Percentiles rank a stretch among this genome's conserved stretches.
Conservation (phyloP, 2,329 filamentous ascomycete species). For the Verticillium nubilum region DNA sequence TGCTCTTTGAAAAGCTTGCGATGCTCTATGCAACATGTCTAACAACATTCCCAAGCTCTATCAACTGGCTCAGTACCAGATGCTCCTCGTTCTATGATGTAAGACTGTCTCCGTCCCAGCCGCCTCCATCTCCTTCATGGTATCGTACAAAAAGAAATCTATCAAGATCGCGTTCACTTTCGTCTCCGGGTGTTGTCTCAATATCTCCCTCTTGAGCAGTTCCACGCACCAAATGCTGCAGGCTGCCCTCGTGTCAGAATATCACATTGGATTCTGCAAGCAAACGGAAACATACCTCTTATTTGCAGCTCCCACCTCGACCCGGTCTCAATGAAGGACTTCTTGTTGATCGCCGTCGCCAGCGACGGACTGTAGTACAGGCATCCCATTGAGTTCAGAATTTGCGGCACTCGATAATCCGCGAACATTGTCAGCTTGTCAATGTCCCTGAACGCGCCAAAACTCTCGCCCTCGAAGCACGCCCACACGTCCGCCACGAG, state of each 20-base stretch:
- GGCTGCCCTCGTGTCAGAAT: conserved; percentile 36
- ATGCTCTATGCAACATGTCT: background rate
- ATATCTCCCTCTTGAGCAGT: conserved; percentile 76
- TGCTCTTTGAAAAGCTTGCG: background rate
- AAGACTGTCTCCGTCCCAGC: conserved; percentile 58
- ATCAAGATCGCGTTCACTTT: conserved; percentile 84
- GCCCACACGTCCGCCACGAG: conserved; percentile 96
- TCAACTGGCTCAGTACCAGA: conserved; percentile 68
- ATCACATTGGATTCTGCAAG: background rate
- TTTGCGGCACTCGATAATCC: conserved; percentile 94
- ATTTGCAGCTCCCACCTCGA: conserved; percentile 81
- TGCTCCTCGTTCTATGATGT: conserved; percentile 86
- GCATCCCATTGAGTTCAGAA: conserved; percentile 77
- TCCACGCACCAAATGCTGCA: conserved; percentile 97
- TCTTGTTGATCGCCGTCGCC: conserved; percentile 61
- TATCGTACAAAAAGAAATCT: conserved; percentile 96
- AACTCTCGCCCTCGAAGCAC: conserved; percentile 77
- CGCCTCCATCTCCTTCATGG: conserved; percentile 78
- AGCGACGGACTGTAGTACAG: conserved; percentile 79
- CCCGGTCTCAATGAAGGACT: conserved; percentile 63
- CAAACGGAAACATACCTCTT: conserved; percentile 52
- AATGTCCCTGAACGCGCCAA: conserved; percentile 82
- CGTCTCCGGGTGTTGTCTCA: conserved; percentile 63
- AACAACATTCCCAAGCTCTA: background rate
- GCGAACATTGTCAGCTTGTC: conserved; percentile 98